Base-by-base conservation (phyloP, 805 yeast genomes). In the Ogataea paradorogensis region DNA sequence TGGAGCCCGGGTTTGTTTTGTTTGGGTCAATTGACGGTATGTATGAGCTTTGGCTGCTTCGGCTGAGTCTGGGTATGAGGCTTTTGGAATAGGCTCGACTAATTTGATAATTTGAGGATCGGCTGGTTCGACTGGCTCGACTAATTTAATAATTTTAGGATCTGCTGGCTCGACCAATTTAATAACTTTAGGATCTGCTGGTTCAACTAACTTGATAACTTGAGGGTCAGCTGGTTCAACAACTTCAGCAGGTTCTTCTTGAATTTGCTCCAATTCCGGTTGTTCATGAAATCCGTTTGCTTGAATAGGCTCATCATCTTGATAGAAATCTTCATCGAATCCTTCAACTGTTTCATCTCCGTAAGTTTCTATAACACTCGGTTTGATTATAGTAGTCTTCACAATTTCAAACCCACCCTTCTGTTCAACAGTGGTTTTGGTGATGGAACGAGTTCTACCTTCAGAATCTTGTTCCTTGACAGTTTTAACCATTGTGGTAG, bases 371-470 rank as follows among this genome's bases (percentile, higher is more conserved):
- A 44, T 44, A 7, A 43, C 24, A 29, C 49, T 58, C 39, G 51
- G 71, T 55, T 34, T 54, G 16, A 71, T 66, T 1, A 71, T 66
- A 1, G 76, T 73, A 6, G 74, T 74, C 45, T 70, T 73, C 10
- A 70, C 68, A 32, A 73, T 65, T 40, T 75, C 78, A 33, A 57
- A 65, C 1, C 76, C 71, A 23, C 76, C 77, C 46, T 72, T 53
- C 33, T 68, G 65, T 46, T 74, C 69, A 20, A 77, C 65, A 0
- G 79, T 75, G 28, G 73, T 73, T 29, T 71, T 74, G 2, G 81
- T 76, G 30, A 78, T 73, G 3, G 81, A 75, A 40, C 63, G 68
- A 0, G 82, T 76, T 28, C 80, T 66, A 0, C 83, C 83, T 27
- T 59, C 62, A 5, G 65, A 58, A 41, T 74, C 81, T 40, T 64